Percentiles rank a stretch among this genome's conserved stretches.
Evolutionary conservation across 345 rosid genomes (phyloP).

Genomic region (Aquilaria malaccensis): DNA sequence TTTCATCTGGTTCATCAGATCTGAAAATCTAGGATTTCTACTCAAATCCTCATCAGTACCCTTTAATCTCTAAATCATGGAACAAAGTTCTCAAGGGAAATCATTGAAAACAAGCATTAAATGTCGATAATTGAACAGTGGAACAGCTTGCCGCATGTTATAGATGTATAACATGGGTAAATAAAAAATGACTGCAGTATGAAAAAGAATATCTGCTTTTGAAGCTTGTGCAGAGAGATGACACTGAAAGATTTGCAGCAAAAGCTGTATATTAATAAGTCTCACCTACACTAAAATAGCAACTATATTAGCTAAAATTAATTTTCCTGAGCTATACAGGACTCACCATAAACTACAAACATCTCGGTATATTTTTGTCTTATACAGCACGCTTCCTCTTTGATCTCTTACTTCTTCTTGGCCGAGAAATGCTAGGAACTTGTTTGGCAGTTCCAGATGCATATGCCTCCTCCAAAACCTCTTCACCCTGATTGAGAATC

Average conservation of each 20-base stretch:
- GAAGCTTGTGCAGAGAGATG: slow-evolving; percentile 1
- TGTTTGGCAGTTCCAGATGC: slow-evolving; percentile 53
- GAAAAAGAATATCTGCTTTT: slow-evolving; percentile 5
- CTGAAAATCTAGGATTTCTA: too few species aligned
- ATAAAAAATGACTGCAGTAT: neutral
- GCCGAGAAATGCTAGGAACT: slow-evolving; percentile 52
- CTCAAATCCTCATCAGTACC: too few species aligned
- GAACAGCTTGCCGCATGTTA: neutral
- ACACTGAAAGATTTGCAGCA: slow-evolving; percentile 14
- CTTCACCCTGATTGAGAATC: slow-evolving; percentile 47
- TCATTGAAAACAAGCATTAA: neutral
- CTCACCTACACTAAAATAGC: slow-evolving; percentile 31
- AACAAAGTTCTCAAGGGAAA: neutral
- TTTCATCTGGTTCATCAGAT: too few species aligned
- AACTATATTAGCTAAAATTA: slow-evolving; percentile 22
- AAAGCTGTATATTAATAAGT: slow-evolving; percentile 21
- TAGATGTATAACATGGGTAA: too few species aligned
- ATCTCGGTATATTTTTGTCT: slow-evolving; percentile 16
- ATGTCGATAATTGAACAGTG: neutral
- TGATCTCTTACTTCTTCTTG: slow-evolving; percentile 83
- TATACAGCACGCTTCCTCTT: slow-evolving; percentile 79
- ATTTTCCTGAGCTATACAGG: slow-evolving; percentile 25
- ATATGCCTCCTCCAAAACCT: slow-evolving; percentile 62
- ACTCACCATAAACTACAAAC: slow-evolving; percentile 38
- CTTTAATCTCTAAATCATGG: too few species aligned